Evolutionary conservation across 106 monocot genomes (phyloP), one percentile per base, ranked within the genome.

Genomic region (Allium cepa): DNA sequence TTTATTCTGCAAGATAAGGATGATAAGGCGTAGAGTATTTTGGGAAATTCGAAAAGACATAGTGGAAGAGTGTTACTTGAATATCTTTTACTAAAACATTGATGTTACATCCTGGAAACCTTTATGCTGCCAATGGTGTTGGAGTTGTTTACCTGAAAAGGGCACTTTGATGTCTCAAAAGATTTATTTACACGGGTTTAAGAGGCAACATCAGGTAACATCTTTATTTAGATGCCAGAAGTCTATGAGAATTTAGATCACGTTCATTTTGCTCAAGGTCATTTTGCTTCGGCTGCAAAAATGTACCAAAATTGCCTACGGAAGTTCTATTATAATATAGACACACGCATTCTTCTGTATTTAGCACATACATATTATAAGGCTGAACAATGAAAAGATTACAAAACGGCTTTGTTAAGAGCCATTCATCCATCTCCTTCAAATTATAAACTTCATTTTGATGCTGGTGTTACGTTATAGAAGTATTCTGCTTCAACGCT

Each of bases 341-440:
- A 93, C 68, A 51, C 83, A 88, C n/a, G n/a, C 50, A 72, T 99
- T 64, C 92, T 92, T 73, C 73, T 90, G 27, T 99, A 90, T 73
- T 73, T 99, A 50, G 92, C 97, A 9, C 84, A 89, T 13, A 87
- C 97, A 52, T 82, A 99, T 69, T 99, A 92, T 74, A 87, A 92
- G 71, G 97, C 97, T 47, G 97, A 99, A 65, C 97, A 92, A 64
- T 99, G 97, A 92, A 89, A 99, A 77, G 97, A 99, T 17, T 99
- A 89, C 75, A 99, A 93, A 71, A 99, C 80, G 72, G 79, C n/a
- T n/a, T n/a, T n/a, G n/a, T n/a, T n/a, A 18, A 92, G 97, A 72
- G 97, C 93, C 47, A 82, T 99, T 56, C 97, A 99, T 22, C 22
- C 1, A 22, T 22, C 22, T 22, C 22, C 22, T 22, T 22, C 22